Base-by-base conservation (phyloP, 306 rosid genomes). In the Echinosophora koreensis region DNA sequence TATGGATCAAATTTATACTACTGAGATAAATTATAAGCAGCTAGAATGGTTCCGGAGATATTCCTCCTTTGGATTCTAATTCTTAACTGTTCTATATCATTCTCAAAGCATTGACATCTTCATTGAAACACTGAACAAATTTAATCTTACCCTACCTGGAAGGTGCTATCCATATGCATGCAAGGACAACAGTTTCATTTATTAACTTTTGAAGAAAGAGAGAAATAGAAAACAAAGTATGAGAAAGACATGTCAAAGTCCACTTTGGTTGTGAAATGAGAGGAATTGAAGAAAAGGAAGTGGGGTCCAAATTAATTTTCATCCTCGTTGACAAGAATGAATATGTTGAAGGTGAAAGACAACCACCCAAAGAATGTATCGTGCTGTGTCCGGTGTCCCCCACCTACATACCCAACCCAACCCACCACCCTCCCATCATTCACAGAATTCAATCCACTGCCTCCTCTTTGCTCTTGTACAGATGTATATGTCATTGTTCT, bases 291-390 rank as follows among this genome's bases (percentile, higher is more conserved):
- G 69, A 76, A 68, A 64, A 49, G 27, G 72, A 15, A 65, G 2
- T 4, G 46, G 80, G 86, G 91, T 30, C 73, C 89, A 78, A 61
- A 69, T 18, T 77, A 61, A 69, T 18, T 77, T 65, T 50, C 74
- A 52, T 71, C 55, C 78, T 58, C 73, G 78, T 80, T 74, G 86
- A 81, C 82, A 58, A 71, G 69, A 71, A 66, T 84, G 86, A 88
- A 85, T 88, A 72, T 74, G 56, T 68, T 85, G 86, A 88, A 77
- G 83, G 79, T 61, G 89, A 83, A 80, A 78, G 69, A 65, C 69
- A 81, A 83, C 71, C 80, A 35, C 52, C 73, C 68, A 58, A 66
- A 65, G 80, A 83, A 77, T 52, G 79, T 47, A 82, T 66, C 28
- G 35, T 54, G 70, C 22, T 27, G 27, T 51, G 47, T 69, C 75